Conservation (phyloP, 176 grass and related monocot genomes). For the Aegilops longissima region DNA sequence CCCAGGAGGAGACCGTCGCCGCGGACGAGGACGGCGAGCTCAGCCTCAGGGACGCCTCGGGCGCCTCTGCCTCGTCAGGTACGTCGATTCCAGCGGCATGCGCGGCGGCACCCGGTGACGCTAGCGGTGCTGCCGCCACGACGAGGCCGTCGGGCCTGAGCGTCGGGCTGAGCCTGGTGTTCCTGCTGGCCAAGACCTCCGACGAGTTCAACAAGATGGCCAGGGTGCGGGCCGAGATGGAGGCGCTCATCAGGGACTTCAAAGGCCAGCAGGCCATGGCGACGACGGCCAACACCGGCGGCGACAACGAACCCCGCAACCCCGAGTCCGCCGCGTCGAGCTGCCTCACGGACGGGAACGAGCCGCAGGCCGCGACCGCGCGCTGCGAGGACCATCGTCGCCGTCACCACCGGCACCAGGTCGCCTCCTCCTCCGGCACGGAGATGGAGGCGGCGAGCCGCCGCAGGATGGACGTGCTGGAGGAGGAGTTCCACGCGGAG, state of each 20-base stretch:
- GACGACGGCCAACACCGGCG: background rate
- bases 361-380: background rate
- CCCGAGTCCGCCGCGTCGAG: constrained; percentile 38
- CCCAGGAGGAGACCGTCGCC: background rate
- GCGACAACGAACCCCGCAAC: background rate
- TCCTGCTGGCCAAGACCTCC: constrained; percentile 57
- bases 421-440: background rate
- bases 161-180: constrained; percentile 44
- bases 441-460: background rate
- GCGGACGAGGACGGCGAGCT: background rate
- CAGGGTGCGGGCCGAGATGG: constrained; percentile 54
- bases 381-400: background rate
- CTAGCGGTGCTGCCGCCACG: background rate
- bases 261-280: background rate
- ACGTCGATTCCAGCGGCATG: background rate
- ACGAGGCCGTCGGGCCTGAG: constrained; percentile 23
- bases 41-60: background rate
- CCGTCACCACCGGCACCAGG: background rate
- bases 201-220: constrained; percentile 68
- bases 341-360: constrained; percentile 31
- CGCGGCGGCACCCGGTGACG: background rate
- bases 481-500: constrained; percentile 54
- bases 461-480: constrained; percentile 46
- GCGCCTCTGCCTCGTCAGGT: constrained; percentile 4
- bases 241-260: constrained; percentile 46